phyloP scores from a whole-genome alignment of 345 rosid genomes.

The Bruguiera sexangula region DNA sequence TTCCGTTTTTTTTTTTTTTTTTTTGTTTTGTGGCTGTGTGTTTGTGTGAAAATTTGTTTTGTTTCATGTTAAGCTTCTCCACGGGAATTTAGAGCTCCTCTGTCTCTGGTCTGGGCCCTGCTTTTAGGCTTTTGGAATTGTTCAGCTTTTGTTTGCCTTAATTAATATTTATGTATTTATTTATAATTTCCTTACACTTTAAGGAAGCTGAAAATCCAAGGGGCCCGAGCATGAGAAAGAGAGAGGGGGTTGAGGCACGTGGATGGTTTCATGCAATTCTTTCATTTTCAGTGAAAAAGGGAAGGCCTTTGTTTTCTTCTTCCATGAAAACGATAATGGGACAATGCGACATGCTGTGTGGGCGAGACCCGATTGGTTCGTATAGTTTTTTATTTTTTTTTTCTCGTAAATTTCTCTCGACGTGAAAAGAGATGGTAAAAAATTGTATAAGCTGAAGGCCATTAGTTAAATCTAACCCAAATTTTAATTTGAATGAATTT shows the following conservation, averaged over 20 bases:
- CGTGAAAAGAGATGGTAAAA: no score
- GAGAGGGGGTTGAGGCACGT: conserved; percentile 32
- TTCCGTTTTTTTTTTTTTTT: neutral
- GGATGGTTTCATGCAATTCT: conserved; percentile 32
- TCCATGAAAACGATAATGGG: no score
- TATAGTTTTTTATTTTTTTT: no score
- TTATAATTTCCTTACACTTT: conserved; percentile 8
- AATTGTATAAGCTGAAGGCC: no score
- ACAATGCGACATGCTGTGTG: neutral
- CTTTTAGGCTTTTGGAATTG: neutral
- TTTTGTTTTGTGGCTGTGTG: no score
- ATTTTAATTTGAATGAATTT: no score
- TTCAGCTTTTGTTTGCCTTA: no score
- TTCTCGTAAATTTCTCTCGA: no score
- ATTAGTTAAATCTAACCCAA: no score
- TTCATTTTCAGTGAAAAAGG: neutral
- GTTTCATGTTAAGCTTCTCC: no score
- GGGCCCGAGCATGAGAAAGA: neutral
- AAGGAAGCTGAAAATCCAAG: neutral
- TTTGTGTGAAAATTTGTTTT: no score
- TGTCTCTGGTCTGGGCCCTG: neutral
- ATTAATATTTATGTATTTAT: neutral
- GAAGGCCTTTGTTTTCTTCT: neutral
- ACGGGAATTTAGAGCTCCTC: no score
- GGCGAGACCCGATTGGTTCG: neutral